Evolutionary conservation across 2,329 filamentous ascomycete species (phyloP), one percentile per base, ranked within the genome.

Genomic region (Purpureocillium lavendulum): DNA sequence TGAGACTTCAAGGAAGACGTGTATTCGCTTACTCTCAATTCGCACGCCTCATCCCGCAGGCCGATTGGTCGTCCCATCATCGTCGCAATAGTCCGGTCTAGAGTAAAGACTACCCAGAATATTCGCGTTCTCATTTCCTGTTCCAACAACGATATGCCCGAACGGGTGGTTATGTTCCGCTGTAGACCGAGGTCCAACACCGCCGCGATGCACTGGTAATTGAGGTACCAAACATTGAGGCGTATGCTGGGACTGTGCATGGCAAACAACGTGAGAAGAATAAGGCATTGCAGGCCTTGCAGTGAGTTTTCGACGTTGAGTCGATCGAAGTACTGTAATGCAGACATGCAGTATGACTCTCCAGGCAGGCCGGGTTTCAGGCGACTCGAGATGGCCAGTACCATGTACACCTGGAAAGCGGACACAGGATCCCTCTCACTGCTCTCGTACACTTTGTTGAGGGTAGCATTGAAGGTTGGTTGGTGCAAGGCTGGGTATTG

Each of bases 1-100:
- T 26, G 21, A n/a, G n/a, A n/a, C n/a, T n/a, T 26, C 21, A 26
- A 26, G 21, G 21, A 26, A 6, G 21, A 6, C 6, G 21, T 10
- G 10, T 26, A 10, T 10, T 6, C 10, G 21, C 21, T 49, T 45
- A 73, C 70, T 29, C 70, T 54, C 13, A 74, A 54, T 13, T 75
- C 71, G 31, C 71, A 73, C 0, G 69, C 71, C 45, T 77, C 73
- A 34, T 77, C 73, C 34, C 72, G 58, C 2, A 77, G 48, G 0
- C 71, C 71, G 37, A 77, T 71, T 0, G 73, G 73, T 1, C 73
- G 60, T 0, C 73, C 73, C 69, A 77, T 71, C 55, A 73, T 75
- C 0, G 71, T 77, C 3, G 67, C 67, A 28, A 76, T 58, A 1
- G 62, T 65, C 12, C 73, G 60, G 40, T 77, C 72, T 4, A 77